phyloP scores from a whole-genome alignment of 1,139 yeast genomes.

The Zygoascus sp. region DNA sequence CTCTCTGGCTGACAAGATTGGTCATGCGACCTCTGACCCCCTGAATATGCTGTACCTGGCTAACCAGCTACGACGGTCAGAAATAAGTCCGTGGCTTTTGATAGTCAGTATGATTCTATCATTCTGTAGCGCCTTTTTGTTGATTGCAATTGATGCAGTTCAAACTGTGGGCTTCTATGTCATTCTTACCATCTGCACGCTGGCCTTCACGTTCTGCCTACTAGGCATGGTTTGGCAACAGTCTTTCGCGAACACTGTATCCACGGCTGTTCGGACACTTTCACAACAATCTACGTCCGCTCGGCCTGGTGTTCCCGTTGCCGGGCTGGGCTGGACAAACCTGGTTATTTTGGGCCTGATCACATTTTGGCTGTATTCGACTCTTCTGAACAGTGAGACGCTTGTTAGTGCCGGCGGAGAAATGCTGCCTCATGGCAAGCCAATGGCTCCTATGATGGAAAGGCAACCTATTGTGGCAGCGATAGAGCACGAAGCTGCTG shows the following conservation, averaged over 20 bases:
- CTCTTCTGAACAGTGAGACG: background rate
- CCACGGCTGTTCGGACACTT: constrained; percentile 17
- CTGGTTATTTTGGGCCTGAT: constrained; percentile 15
- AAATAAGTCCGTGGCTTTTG: constrained; percentile 22
- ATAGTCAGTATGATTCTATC: constrained; percentile 20
- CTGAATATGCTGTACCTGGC: constrained; percentile 24
- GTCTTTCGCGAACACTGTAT: constrained; percentile 20
- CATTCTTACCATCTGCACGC: constrained; percentile 20
- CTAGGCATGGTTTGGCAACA: constrained; percentile 31
- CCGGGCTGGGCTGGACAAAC: constrained; percentile 28
- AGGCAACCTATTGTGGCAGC: background rate
- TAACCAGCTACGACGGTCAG: constrained; percentile 13
- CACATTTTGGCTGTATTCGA: background rate
- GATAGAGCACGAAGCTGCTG: constrained; percentile 2
- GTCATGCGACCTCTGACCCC: constrained; percentile 24
- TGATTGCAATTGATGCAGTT: constrained; percentile 19
- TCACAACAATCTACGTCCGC: constrained; percentile 17
- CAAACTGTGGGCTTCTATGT: constrained; percentile 20
- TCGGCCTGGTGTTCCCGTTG: constrained; percentile 19
- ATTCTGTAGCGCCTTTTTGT: constrained; percentile 18
- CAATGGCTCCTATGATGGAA: background rate
- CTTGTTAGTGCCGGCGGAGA: background rate
- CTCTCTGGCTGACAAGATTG: constrained; percentile 13
- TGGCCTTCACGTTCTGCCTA: constrained; percentile 21
- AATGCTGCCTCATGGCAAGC: background rate